Percentiles rank a stretch among this genome's conserved stretches.
Evolutionary conservation across 2,329 filamentous ascomycete genomes (phyloP).

Genomic region (Alternaria brassicae): DNA sequence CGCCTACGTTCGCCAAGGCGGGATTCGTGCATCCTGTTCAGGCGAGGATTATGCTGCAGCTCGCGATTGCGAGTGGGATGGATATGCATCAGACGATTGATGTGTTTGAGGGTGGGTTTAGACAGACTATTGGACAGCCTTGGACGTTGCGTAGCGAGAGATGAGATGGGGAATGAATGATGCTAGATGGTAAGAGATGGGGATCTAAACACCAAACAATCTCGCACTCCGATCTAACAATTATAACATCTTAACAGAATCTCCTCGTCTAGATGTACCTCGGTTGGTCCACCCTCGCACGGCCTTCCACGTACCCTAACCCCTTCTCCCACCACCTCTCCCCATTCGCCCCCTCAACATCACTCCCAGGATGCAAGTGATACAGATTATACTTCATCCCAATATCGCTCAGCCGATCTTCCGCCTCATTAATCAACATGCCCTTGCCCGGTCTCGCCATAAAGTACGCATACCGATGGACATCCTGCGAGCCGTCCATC

Average conservation of each 20-base stretch:
- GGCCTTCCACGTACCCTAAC: not conserved
- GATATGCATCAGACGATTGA: slow-evolving; percentile 39
- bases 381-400: slow-evolving; percentile 23
- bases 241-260: not conserved
- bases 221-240: rapidly evolving
- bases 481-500: slow-evolving; percentile 36
- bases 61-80: slow-evolving; percentile 40
- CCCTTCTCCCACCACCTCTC: not conserved
- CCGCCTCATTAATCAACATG: slow-evolving; percentile 24
- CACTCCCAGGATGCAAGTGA: not conserved
- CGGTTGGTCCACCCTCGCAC: not conserved
- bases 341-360: not conserved
- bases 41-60: slow-evolving; percentile 38
- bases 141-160: slow-evolving; percentile 18
- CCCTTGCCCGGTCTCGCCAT: slow-evolving; percentile 26
- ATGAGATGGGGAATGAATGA: not conserved
- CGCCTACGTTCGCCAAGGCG: slow-evolving; percentile 28
- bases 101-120: slow-evolving; percentile 36
- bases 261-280: not conserved
- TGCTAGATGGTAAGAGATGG: not conserved
- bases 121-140: slow-evolving; percentile 32
- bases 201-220: not conserved
- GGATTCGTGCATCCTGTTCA: slow-evolving; percentile 38
- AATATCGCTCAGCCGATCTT: slow-evolving; percentile 22
- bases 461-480: slow-evolving; percentile 44